Evolutionary conservation across 495 filamentous ascomycete species (phyloP).

Genomic region (Articulospora tetracladia): DNA sequence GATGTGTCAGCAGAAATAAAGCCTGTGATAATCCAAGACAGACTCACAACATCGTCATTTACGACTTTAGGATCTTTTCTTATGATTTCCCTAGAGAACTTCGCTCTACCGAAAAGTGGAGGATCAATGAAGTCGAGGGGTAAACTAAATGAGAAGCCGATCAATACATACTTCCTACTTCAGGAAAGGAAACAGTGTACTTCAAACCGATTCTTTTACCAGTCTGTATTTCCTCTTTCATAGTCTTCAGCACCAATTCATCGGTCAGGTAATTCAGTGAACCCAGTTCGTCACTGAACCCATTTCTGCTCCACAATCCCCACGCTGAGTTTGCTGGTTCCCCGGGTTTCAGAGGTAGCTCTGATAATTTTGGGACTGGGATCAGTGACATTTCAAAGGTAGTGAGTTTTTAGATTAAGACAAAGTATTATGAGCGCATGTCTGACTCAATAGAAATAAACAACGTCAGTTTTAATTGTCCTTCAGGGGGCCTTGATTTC

Average conservation of each 20-base stretch:
- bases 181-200: background rate
- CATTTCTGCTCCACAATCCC: constrained; percentile 2
- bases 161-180: background rate
- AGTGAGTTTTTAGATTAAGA: too few species aligned
- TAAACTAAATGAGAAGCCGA: background rate
- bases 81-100: background rate
- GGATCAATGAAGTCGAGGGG: background rate
- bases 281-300: background rate
- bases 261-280: constrained; percentile 1
- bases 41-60: constrained; percentile 54
- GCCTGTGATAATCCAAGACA: too few species aligned
- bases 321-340: constrained; percentile 2
- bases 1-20: background rate
- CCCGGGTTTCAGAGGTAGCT: background rate
- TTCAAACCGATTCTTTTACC: background rate
- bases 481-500: too few species aligned
- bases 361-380: background rate
- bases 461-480: too few species aligned
- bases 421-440: too few species aligned
- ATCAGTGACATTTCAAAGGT: too few species aligned
- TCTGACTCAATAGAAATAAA: too few species aligned
- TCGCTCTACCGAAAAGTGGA: background rate
- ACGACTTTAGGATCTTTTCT: constrained; percentile 35
- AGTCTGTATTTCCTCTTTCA: background rate
- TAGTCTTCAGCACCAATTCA: background rate